A percentile compares a stretch with the other conserved stretches of the same genome.
Conservation (phyloP, 2,329 filamentous ascomycete genomes). For the Fusarium continuum region DNA sequence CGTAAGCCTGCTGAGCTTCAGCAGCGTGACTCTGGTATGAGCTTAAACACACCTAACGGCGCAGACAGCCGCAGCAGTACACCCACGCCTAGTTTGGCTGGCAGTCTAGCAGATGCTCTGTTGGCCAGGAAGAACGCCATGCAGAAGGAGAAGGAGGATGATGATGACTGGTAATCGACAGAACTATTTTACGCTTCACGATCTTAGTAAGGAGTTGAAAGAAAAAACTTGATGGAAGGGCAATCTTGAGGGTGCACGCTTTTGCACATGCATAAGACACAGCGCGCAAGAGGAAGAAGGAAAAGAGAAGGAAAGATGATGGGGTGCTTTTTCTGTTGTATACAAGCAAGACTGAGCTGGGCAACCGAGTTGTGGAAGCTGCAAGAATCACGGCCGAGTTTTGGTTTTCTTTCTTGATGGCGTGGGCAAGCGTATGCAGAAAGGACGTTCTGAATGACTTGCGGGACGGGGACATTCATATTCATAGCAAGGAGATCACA, state of each 20-base stretch:
- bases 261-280: slow-evolving; percentile 9
- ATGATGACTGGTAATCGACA: slow-evolving; percentile 71
- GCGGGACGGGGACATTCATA: slow-evolving; percentile 17
- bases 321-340: slow-evolving; percentile 32
- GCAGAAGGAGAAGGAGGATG: slow-evolving; percentile 73
- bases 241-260: slow-evolving; percentile 22
- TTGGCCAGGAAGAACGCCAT: slow-evolving; percentile 79
- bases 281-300: slow-evolving; percentile 24
- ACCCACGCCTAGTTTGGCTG: slow-evolving; percentile 75
- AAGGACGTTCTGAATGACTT: slow-evolving; percentile 3
- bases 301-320: slow-evolving; percentile 19
- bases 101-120: slow-evolving; percentile 81
- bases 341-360: slow-evolving; percentile 43
- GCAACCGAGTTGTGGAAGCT: slow-evolving; percentile 38
- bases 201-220: slow-evolving; percentile 27
- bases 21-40: slow-evolving; percentile 77
- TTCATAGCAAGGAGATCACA: slow-evolving; percentile 24
- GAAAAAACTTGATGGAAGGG: slow-evolving; percentile 25
- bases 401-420: slow-evolving; percentile 39
- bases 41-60: slow-evolving; percentile 65
- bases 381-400: slow-evolving; percentile 38
- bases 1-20: slow-evolving; percentile 76
- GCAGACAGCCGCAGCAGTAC: slow-evolving; percentile 74
- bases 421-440: slow-evolving; percentile 28
- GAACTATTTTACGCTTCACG: slow-evolving; percentile 40